Base-by-base conservation (phyloP, 805 yeast species). In the Myxozyma monticola region DNA sequence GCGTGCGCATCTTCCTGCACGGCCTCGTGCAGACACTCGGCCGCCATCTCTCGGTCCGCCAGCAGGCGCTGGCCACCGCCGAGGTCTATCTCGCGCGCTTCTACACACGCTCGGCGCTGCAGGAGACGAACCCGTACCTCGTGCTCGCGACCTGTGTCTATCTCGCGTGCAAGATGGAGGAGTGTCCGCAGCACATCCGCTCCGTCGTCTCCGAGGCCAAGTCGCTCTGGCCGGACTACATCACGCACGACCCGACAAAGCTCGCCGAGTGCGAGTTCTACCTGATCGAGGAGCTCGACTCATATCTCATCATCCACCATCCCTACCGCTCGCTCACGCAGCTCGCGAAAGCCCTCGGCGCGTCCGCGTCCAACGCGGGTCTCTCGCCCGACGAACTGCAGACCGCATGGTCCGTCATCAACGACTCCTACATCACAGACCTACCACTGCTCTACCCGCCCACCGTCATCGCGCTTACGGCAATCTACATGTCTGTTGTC, bases 261-360 rank as follows among this genome's bases (percentile, higher is more conserved):
- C 74, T 93, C 14, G 97, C 98, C 0, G 98, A 93, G 65, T 87
- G 95, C 69, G 99, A 93, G 68, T 93, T 93, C 65, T 93, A 91
- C 64, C 67, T 93, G 37, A 83, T 93, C 17, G 97, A 89, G 62
- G 98, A 90, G 66, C 74, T 93, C 69, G 70, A 67, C 38, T 63
- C 71, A 5, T 70, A 65, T 33, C 62, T 72, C 34, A 62, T 72
- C 6, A 68, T 73, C 10, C 68, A 67, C 48, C 76, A 72, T 49
- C 74, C 76, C 2, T 73, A 73, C 59, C 59, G 64, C 29, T 62
- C 73, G 8, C 61, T 72, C 25, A 44, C 44, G n/a, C 66, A 64
- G 31, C 58, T 71, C 21, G 43, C 61, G 2, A 54, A 62, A 80
- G 85, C 62, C 75, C 85, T 68, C 84, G 56, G 57, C 14, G 48